Conservation (phyloP, 805 yeast species). For the Candida michaelii region DNA sequence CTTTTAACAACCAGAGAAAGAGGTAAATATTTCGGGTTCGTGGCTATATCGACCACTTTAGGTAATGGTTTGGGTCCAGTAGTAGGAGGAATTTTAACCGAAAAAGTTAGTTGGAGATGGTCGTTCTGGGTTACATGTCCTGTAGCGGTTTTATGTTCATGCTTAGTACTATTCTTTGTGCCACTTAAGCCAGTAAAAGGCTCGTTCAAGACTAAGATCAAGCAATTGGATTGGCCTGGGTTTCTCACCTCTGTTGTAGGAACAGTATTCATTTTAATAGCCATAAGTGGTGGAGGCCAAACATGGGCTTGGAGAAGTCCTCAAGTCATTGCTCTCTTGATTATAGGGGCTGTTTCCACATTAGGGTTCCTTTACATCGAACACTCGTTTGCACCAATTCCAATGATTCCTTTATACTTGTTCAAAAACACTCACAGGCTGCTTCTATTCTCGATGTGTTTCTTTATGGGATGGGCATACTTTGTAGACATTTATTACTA, state of each 20-base stretch:
- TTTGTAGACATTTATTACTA: conserved; percentile 48
- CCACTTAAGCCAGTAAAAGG: conserved; percentile 22
- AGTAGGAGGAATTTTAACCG: conserved; percentile 13
- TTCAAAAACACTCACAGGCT: conserved; percentile 39
- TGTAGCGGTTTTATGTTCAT: conserved; percentile 7
- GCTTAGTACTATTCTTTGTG: conserved; percentile 11
- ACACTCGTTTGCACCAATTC: conserved; percentile 45
- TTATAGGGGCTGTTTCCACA: conserved; percentile 33
- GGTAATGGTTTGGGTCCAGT: conserved; percentile 59
- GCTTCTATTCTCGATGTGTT: conserved; percentile 35
- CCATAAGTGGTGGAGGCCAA: conserved; percentile 62
- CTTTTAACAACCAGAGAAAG: conserved; percentile 53
- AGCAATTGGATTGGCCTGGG: conserved; percentile 55
- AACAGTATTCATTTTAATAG: conserved; percentile 51
- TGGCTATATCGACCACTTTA: conserved; percentile 48
- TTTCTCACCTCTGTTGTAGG: conserved; percentile 47
- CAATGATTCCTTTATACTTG: conserved; percentile 48
- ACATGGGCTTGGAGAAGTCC: conserved; percentile 54
- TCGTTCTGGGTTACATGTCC: conserved; percentile 15
- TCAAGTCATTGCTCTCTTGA: conserved; percentile 32
- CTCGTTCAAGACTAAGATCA: conserved; percentile 35
- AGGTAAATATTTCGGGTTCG: conserved; percentile 54
- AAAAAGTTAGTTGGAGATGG: conserved; percentile 14
- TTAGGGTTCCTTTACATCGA: conserved; percentile 50
- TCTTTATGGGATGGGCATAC: conserved; percentile 52